These are phyloP conservation scores for Staphylotrichum tortipilum DNA, from an alignment of 495 filamentous ascomycete species.

Conservation along the genomic window DNA sequence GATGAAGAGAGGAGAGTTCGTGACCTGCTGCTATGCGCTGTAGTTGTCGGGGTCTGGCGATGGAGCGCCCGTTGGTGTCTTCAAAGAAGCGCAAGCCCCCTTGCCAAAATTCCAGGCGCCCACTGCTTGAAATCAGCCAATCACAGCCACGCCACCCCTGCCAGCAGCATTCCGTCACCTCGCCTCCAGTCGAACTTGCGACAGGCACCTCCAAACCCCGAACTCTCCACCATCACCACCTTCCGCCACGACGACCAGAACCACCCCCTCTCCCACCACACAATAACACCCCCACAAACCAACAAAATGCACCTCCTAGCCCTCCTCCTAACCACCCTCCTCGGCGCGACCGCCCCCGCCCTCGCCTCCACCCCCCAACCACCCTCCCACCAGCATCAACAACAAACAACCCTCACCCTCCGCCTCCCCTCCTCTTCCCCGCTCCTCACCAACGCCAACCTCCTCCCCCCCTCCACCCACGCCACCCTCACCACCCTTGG, in stretches of 20 bases:
- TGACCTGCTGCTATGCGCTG: no score
- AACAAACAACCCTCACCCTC: slow-evolving; percentile 24
- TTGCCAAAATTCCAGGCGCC: no score
- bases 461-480: slow-evolving; percentile 60
- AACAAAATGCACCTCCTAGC: slow-evolving; percentile 6
- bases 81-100: no score
- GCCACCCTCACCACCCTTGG: slow-evolving; percentile 57
- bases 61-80: no score
- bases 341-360: neutral
- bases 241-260: neutral
- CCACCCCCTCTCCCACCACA: neutral
- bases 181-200: neutral
- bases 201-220: neutral
- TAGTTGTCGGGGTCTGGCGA: no score
- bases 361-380: slow-evolving; percentile 5
- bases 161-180: slow-evolving; percentile 7
- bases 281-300: neutral
- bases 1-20: no score
- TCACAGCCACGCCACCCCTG: slow-evolving; percentile 1
- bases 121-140: no score
- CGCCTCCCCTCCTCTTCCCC: slow-evolving; percentile 39
- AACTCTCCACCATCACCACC: neutral
- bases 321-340: slow-evolving; percentile 14
- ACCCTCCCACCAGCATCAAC: neutral
- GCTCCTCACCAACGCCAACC: slow-evolving; percentile 45